Base-by-base conservation (phyloP, 768 basidiomycete genomes). In the Cyclocybe cylindracea region DNA sequence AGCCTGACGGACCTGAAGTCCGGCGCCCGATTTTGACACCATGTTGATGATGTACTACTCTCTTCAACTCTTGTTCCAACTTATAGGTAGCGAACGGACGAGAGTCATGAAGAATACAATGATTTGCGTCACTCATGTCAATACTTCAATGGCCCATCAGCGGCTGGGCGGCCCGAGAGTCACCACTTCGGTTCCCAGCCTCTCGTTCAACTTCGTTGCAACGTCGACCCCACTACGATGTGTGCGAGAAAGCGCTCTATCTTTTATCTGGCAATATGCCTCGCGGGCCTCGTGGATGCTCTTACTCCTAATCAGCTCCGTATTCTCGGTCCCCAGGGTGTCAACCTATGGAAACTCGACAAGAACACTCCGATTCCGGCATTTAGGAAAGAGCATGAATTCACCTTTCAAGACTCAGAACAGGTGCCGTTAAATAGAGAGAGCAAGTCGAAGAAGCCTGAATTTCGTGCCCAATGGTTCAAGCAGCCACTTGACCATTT, bases 401-500 rank as follows among this genome's bases (percentile, higher is more conserved):
- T 10, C 44, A 14, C 18, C 44, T 7, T 41, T 51, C 10, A 50
- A 41, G 33, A n/a, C 54, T 9, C 47, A 42, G 36, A 11, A 7
- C 16, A 11, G 11, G 16, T 38, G 16, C 11, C 16, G 2, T 16
- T 57, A 24, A 56, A 48, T 53, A 58, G 40, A 41, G 31, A 19
- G 43, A 47, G 10, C 40, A 51, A 31, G 13, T 7, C 24, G 31
- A 44, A 44, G n/a, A 45, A 38, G 1, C 60, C 51, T 18, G 76
- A 79, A 35, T 87, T 87, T 64, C 72, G 72, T 10, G 78, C 78
- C 3, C 80, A 81, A 43, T 90, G 82, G 74, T 95, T 96, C 70
- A 68, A 78, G 48, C 94, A 98, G 63, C 92, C 90, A 2, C 70
- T 96, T 54, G 92, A 95, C 63, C 94, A 98, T 64, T 87, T 89